A percentile compares a stretch with the other conserved stretches of the same genome.
These are phyloP conservation scores for Fusarium zealandicum DNA, from an alignment of 2,329 filamentous ascomycete species.

Conservation along the genomic window DNA sequence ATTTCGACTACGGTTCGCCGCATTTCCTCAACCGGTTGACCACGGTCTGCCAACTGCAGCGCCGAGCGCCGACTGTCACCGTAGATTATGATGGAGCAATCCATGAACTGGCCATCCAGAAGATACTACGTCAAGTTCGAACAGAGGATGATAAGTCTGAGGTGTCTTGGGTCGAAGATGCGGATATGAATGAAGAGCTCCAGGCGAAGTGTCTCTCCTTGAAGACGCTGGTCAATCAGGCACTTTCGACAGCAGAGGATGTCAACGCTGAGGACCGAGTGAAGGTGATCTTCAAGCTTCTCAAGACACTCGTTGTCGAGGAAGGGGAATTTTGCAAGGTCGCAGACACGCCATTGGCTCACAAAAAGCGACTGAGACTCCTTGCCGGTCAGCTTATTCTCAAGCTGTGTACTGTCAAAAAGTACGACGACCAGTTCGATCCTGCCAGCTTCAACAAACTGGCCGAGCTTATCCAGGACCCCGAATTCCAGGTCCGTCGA, in stretches of 20 bases:
- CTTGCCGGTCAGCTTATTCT: constrained; percentile 80
- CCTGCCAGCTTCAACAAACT: constrained; percentile 81
- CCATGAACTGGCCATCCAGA: constrained; percentile 76
- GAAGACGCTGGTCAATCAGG: constrained; percentile 84
- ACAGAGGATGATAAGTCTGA: constrained; percentile 64
- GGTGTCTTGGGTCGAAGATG: constrained; percentile 72
- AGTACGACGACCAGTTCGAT: constrained; percentile 77
- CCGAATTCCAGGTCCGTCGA: constrained; percentile 73
- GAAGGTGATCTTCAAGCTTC: constrained; percentile 75
- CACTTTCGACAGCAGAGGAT: constrained; percentile 66
- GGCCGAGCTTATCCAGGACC: constrained; percentile 82
- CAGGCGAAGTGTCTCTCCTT: constrained; percentile 84
- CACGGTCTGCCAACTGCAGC: constrained; percentile 75
- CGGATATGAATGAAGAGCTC: constrained; percentile 78
- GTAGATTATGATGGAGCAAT: constrained; percentile 79
- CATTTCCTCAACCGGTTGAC: constrained; percentile 80
- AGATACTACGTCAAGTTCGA: constrained; percentile 75
- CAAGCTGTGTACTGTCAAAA: constrained; percentile 81
- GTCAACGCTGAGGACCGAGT: constrained; percentile 65
- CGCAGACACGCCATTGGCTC: constrained; percentile 75
- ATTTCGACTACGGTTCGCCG: constrained; percentile 74
- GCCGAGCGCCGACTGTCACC: constrained; percentile 75
- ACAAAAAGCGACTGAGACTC: constrained; percentile 82
- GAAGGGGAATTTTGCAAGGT: constrained; percentile 83
- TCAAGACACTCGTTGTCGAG: constrained; percentile 77